A percentile compares a stretch with the other conserved stretches of the same genome.
Conservation (phyloP, 2,329 filamentous ascomycete genomes). For the Lecanosticta acicola region DNA sequence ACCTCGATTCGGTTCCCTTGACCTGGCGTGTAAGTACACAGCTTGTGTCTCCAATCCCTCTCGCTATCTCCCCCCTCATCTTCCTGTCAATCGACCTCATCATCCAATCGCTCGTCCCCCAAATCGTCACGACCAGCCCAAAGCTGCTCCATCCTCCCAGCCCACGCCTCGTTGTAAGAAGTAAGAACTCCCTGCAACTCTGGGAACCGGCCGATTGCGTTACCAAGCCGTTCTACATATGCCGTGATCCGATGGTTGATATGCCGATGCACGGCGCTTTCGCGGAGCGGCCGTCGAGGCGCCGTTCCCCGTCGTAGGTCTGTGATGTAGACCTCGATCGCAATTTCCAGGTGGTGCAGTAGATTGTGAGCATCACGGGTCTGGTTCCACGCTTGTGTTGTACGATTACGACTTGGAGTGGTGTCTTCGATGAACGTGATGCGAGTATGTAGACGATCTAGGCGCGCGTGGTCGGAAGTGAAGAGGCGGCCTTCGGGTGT, state of each 20-base stretch:
- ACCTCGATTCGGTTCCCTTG: too few relatives aligned
- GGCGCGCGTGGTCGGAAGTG: neutral
- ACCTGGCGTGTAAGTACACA: too few relatives aligned
- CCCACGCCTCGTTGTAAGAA: neutral
- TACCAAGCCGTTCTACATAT: neutral
- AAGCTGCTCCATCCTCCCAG: neutral
- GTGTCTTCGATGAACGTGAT: neutral
- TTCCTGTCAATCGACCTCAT: too few relatives aligned
- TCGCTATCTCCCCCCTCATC: too few relatives aligned
- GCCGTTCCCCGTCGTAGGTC: neutral
- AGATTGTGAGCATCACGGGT: neutral
- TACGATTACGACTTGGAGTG: neutral
- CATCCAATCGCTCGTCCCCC: neutral
- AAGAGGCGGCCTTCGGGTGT: neutral
- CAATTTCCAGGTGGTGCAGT: neutral
- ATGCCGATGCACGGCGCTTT: neutral
- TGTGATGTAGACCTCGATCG: neutral
- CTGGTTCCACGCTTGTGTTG: neutral
- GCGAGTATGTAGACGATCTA: neutral
- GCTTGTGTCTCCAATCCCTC: too few relatives aligned
- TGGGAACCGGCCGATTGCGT: neutral
- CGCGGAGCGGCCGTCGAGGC: neutral
- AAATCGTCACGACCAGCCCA: neutral
- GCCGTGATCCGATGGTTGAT: neutral
- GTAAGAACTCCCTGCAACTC: neutral